Percentiles rank a stretch among this genome's conserved stretches.
phyloP scores from a whole-genome alignment of 75 land plant species.

The Sequoiadendron giganteum region DNA sequence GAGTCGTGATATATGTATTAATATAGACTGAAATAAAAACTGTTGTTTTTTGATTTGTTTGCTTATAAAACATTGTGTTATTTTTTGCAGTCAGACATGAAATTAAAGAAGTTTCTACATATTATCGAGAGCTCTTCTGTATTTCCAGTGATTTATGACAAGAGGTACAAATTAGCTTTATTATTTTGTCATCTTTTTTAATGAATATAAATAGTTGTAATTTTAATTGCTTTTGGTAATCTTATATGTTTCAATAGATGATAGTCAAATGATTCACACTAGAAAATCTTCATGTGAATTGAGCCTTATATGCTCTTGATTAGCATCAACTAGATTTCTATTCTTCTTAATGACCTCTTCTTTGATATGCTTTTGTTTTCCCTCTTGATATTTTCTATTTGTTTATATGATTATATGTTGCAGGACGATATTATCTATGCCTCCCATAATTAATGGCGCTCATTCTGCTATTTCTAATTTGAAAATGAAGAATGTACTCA shows the following conservation, averaged over 20 bases:
- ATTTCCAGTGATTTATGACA: constrained; percentile 91
- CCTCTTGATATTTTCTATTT: neutral
- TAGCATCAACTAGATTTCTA: neutral
- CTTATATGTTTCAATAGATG: neutral
- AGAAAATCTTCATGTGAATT: neutral
- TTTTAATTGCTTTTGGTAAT: neutral
- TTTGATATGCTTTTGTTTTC: neutral
- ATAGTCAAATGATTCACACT: neutral
- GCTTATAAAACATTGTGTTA: neutral
- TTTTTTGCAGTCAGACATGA: constrained; percentile 78
- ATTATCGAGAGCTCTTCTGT: constrained; percentile 93
- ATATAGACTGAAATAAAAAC: neutral
- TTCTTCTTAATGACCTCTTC: neutral
- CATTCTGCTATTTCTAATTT: constrained; percentile 94
- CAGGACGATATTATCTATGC: constrained; percentile 91
- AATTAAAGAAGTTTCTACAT: constrained; percentile 89
- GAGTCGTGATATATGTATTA: neutral
- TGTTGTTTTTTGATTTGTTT: neutral
- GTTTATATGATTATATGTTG: constrained; percentile 1
- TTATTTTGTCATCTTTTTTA: neutral
- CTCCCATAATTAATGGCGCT: constrained; percentile 97
- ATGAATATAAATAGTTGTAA: no score
- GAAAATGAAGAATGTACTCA: constrained; percentile 88
- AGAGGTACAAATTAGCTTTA: constrained; percentile 45
- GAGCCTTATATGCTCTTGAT: neutral